Evolutionary conservation across 108 stramenopile genomes (phyloP).

Genomic region (Mediolabrus comicus): DNA sequence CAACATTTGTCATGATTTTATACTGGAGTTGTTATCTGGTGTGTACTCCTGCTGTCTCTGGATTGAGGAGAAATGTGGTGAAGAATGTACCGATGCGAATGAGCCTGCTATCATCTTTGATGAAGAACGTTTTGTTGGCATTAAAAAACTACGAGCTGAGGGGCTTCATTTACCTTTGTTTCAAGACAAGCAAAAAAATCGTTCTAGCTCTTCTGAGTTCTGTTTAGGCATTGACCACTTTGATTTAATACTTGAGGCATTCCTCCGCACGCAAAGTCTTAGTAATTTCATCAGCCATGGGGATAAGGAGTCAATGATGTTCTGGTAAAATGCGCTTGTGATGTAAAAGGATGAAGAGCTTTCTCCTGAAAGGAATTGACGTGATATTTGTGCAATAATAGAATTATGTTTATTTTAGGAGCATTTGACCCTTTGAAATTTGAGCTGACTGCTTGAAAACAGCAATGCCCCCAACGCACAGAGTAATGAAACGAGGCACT

Average conservation of each 20-base stretch:
- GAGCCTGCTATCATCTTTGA: constrained; percentile 79
- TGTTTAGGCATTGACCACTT: constrained; percentile 65
- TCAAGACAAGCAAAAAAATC: background rate
- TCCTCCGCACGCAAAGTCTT: constrained; percentile 82
- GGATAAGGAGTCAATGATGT: constrained; percentile 66
- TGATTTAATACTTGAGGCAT: constrained; percentile 72
- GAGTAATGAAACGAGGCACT: constrained; percentile 30
- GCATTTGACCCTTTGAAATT: background rate
- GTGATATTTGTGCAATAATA: no score
- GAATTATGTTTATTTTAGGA: background rate
- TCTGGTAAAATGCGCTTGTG: constrained; percentile 22
- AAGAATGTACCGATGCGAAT: constrained; percentile 1
- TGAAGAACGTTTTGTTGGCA: constrained; percentile 76
- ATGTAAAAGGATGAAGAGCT: no score
- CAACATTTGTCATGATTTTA: constrained; percentile 42
- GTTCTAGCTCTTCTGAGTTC: constrained; percentile 19
- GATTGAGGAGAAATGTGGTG: constrained; percentile 62
- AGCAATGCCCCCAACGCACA: constrained; percentile 15
- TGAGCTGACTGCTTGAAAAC: background rate
- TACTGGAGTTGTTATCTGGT: constrained; percentile 67
- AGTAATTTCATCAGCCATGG: constrained; percentile 65
- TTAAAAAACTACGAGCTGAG: constrained; percentile 58
- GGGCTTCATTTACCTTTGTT: constrained; percentile 47
- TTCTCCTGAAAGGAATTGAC: no score
- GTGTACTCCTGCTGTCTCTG: constrained; percentile 70